Evolutionary conservation across 2,329 filamentous ascomycete genomes (phyloP).

Genomic region (Coniochaeta sp.): DNA sequence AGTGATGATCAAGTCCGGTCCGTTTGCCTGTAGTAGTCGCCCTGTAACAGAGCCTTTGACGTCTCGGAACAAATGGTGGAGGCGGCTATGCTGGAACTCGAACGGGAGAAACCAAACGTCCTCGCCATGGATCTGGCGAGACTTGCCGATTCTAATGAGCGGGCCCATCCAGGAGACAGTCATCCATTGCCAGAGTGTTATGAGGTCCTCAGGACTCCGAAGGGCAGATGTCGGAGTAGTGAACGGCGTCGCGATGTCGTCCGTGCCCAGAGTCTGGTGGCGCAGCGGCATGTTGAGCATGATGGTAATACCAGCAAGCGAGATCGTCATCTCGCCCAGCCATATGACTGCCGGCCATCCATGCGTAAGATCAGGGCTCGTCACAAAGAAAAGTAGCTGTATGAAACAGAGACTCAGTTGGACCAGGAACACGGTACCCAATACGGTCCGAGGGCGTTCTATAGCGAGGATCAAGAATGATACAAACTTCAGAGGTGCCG

Average conservation of each 20-base stretch:
- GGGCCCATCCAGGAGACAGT: conserved; percentile 76
- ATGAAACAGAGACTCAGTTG: conserved; percentile 23
- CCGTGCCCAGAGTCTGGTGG: conserved; percentile 44
- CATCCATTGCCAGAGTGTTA: conserved; percentile 79
- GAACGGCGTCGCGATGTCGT: conserved; percentile 53
- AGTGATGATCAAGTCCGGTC: conserved; percentile 67
- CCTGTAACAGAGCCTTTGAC: conserved; percentile 65
- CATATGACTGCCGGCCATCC: conserved; percentile 11
- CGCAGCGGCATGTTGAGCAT: conserved; percentile 66
- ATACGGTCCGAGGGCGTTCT: conserved; percentile 21
- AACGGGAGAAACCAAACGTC: conserved; percentile 77
- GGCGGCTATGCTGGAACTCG: conserved; percentile 71
- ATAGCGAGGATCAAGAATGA: conserved; percentile 16
- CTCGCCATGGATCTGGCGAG: conserved; percentile 62
- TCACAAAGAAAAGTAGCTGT: conserved; percentile 20
- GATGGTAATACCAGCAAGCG: conserved; percentile 38
- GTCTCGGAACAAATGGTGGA: conserved; percentile 69
- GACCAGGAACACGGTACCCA: conserved; percentile 18
- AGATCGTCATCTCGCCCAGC: conserved; percentile 26
- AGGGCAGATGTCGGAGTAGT: conserved; percentile 47
- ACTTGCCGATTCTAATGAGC: conserved; percentile 57
- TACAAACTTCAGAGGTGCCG: conserved; percentile 11
- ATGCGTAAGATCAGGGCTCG: conserved; percentile 20
- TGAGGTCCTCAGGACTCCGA: conserved; percentile 72
- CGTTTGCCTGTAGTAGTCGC: conserved; percentile 68